A percentile compares a stretch with the other conserved stretches of the same genome.
phyloP scores from a whole-genome alignment of 306 rosid genomes.

The Dalbergia oliveri region DNA sequence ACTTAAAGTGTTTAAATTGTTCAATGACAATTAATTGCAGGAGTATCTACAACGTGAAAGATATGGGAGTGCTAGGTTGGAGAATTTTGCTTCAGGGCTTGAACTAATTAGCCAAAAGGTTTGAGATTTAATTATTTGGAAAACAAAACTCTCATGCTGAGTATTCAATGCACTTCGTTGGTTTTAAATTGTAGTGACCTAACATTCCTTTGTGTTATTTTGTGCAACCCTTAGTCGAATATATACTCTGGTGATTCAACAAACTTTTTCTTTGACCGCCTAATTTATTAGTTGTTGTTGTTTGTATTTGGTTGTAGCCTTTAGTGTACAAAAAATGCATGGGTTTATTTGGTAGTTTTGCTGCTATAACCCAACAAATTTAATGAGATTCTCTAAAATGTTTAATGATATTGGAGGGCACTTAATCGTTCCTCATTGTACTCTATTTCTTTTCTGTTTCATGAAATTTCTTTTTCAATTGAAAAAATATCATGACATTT shows the following conservation, averaged over 20 bases:
- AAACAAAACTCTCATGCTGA: conserved; percentile 14
- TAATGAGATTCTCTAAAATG: conserved; percentile 25
- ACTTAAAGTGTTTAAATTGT: conserved; percentile 41
- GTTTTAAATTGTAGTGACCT: conserved; percentile 36
- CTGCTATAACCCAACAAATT: conserved; percentile 21
- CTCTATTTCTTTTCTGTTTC: no score
- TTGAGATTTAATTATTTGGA: conserved; percentile 36
- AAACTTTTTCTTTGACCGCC: conserved; percentile 6
- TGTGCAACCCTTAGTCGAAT: neutral
- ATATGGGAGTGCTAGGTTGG: conserved; percentile 87
- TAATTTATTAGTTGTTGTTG: neutral
- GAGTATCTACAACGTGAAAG: conserved; percentile 95
- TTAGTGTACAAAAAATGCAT: conserved; percentile 15
- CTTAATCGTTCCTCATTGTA: neutral
- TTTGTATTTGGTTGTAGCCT: conserved; percentile 8
- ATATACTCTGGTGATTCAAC: conserved; percentile 8
- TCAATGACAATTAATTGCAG: conserved; percentile 56
- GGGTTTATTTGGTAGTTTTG: conserved; percentile 23
- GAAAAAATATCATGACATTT: no score
- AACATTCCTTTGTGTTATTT: conserved; percentile 31
- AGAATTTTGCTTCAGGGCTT: conserved; percentile 93
- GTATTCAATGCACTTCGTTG: conserved; percentile 13
- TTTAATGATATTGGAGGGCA: neutral
- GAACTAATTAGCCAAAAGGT: conserved; percentile 92
- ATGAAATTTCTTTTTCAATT: no score